Percentiles rank a stretch among this genome's conserved stretches.
Evolutionary conservation across 176 grass and related monocot species (phyloP).

Genomic region (Oryza officinalis): DNA sequence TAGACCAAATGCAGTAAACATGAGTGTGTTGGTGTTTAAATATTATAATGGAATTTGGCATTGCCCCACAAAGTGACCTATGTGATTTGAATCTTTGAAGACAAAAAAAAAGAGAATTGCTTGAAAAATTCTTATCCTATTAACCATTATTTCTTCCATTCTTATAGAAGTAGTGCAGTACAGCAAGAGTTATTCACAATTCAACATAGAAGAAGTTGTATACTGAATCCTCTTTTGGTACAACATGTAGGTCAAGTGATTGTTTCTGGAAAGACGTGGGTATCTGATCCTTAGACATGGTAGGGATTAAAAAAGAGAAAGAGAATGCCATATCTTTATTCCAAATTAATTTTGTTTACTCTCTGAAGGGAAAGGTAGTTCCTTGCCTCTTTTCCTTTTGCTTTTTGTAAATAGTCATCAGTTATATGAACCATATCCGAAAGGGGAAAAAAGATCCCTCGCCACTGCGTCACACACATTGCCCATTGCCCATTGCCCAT

Average conservation of each 20-base stretch:
- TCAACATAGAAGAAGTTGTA: background rate
- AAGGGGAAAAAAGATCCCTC: background rate
- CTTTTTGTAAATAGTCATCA: background rate
- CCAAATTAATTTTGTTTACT: background rate
- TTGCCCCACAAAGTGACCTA: constrained; percentile 4
- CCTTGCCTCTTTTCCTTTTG: background rate
- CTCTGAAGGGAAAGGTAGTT: background rate
- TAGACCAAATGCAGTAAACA: background rate
- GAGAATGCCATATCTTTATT: background rate
- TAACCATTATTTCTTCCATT: background rate
- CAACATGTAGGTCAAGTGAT: background rate
- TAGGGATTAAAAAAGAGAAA: background rate
- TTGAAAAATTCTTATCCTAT: background rate
- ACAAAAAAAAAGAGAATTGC: background rate
- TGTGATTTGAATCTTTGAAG: background rate
- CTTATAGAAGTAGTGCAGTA: background rate
- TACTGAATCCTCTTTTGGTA: background rate
- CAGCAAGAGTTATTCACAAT: background rate
- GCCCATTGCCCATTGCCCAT: background rate
- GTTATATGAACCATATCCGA: background rate
- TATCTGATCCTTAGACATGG: background rate
- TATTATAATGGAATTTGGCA: background rate
- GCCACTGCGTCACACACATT: background rate
- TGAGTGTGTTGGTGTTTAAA: background rate
- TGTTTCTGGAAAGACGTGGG: background rate